Evolutionary conservation across 2,329 filamentous ascomycete genomes (phyloP).

Genomic region (Calonectria crousiana): DNA sequence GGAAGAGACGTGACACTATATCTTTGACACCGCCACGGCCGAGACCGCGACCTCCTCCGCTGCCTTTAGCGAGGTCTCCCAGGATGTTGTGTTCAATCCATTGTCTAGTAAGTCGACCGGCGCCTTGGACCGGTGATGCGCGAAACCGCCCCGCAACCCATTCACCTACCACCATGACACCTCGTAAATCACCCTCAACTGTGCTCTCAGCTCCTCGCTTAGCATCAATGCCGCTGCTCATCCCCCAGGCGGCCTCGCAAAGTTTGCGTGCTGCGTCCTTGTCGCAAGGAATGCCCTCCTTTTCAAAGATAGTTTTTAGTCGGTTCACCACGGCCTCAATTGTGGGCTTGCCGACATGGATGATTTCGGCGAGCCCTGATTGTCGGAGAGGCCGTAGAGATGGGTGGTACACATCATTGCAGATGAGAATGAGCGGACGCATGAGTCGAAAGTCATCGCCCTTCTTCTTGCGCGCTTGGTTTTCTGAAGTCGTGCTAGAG

Average conservation of each 20-base stretch:
- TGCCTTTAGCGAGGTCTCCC: constrained; percentile 75
- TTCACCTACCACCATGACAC: constrained; percentile 87
- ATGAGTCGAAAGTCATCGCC: constrained; percentile 89
- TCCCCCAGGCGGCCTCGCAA: constrained; percentile 86
- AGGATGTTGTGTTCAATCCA: constrained; percentile 83
- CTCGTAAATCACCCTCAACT: constrained; percentile 80
- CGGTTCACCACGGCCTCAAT: constrained; percentile 87
- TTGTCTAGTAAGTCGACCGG: constrained; percentile 72
- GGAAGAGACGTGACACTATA: constrained; percentile 82
- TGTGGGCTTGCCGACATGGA: constrained; percentile 90
- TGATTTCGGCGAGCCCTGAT: constrained; percentile 85
- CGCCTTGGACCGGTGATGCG: constrained; percentile 56
- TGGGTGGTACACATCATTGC: constrained; percentile 96
- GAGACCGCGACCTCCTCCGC: constrained; percentile 77
- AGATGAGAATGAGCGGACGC: constrained; percentile 91
- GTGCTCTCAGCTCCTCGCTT: constrained; percentile 75
- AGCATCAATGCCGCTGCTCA: constrained; percentile 77
- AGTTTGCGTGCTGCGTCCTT: constrained; percentile 88
- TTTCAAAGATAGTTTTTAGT: constrained; percentile 86
- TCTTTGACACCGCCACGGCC: constrained; percentile 80
- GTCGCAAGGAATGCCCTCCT: constrained; percentile 89
- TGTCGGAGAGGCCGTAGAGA: constrained; percentile 89
- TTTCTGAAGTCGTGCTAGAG: constrained; percentile 44
- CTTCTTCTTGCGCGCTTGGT: constrained; percentile 67
- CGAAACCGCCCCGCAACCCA: constrained; percentile 84